phyloP scores from a whole-genome alignment of 148 eudicot species.

The Fagopyrum homotropicum region DNA sequence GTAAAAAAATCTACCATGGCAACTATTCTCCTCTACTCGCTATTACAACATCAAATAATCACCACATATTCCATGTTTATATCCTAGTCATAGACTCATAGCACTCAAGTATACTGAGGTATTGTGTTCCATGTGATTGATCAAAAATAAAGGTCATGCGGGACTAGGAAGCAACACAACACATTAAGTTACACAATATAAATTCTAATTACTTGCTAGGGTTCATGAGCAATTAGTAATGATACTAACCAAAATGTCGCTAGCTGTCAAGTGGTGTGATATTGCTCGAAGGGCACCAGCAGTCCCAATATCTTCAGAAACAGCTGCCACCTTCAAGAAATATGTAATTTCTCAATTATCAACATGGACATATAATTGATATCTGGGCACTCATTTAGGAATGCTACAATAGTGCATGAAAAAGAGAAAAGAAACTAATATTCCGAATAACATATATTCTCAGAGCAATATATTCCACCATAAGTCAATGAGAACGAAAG shows the following conservation, averaged over 20 bases:
- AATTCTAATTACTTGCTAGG: not conserved
- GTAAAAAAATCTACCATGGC: not conserved
- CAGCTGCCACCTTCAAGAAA: constrained; percentile 66
- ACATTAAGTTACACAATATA: not conserved
- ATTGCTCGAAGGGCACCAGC: constrained; percentile 94
- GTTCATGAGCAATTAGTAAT: constrained; percentile 13
- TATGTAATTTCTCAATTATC: not conserved
- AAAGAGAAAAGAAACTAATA: not conserved
- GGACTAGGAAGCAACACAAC: not conserved
- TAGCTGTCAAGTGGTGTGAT: constrained; percentile 71
- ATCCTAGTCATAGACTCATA: not conserved
- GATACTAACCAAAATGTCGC: constrained; percentile 71
- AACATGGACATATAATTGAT: not conserved
- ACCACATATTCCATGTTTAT: not conserved
- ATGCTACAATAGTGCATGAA: not conserved
- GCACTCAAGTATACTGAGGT: not conserved
- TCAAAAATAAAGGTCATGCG: not conserved
- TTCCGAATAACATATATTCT: not conserved
- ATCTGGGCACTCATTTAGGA: not conserved
- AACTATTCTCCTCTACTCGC: not conserved
- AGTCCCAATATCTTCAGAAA: constrained; percentile 89
- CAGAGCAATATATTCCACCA: not conserved
- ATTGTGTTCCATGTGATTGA: not conserved
- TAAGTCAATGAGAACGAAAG: not conserved
- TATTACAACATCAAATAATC: not conserved